Percentiles rank a stretch among this genome's conserved stretches.
These are phyloP conservation scores for Xylaria cubensis DNA, from an alignment of 495 filamentous ascomycete species.

Conservation along the genomic window DNA sequence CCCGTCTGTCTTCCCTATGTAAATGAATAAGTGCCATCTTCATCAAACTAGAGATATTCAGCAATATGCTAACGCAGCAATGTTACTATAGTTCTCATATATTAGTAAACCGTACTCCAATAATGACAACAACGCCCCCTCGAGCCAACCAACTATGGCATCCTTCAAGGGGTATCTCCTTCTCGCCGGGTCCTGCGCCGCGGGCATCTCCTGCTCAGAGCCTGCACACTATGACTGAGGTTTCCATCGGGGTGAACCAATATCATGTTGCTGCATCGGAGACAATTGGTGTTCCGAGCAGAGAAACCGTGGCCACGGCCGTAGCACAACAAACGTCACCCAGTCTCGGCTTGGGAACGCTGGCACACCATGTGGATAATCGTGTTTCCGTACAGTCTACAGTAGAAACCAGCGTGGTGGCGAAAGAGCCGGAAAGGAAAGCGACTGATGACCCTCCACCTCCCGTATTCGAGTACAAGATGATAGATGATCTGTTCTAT, in stretches of 20 bases:
- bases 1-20: neutral
- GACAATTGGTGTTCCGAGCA: neutral
- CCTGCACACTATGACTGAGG: constrained; percentile 10
- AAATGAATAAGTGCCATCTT: neutral
- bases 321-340: neutral
- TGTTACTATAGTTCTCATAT: constrained; percentile 31
- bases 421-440: constrained; percentile 9
- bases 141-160: constrained; percentile 46
- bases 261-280: constrained; percentile 13
- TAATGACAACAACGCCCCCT: constrained; percentile 39
- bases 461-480: constrained; percentile 51
- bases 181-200: constrained; percentile 34
- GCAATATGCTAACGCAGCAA: neutral
- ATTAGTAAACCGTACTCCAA: constrained; percentile 21
- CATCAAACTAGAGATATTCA: neutral
- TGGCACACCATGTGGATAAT: neutral
- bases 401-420: neutral
- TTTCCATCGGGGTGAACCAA: neutral
- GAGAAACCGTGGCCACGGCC: neutral
- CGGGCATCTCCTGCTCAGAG: constrained; percentile 27
- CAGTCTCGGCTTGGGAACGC: too few relatives aligned
- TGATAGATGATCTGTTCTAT: constrained; percentile 51
- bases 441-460: constrained; percentile 38
- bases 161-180: constrained; percentile 48
- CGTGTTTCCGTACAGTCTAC: neutral